phyloP scores from a whole-genome alignment of 2,329 filamentous ascomycete genomes.

The Diaporthe citriasiana region DNA sequence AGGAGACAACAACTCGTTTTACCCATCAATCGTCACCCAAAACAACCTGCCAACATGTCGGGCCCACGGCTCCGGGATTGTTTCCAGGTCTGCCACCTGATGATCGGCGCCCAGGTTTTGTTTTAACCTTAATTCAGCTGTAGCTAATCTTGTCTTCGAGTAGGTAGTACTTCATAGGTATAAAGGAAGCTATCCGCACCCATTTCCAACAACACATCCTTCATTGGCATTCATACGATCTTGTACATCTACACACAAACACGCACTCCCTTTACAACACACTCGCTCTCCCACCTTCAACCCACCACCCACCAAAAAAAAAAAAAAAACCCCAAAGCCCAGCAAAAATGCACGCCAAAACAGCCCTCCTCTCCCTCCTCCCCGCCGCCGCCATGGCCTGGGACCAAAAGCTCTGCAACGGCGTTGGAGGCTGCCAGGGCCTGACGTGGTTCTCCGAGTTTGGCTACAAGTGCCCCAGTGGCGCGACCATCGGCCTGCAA shows the following conservation, averaged over 20 bases:
- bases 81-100: constrained; percentile 21
- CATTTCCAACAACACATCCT: neutral
- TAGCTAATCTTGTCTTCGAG: neutral
- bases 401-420: constrained; percentile 1
- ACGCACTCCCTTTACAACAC: neutral
- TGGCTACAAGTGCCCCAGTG: constrained; percentile 8
- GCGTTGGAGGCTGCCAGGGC: constrained; percentile 20
- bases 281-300: neutral
- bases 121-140: constrained; percentile 30
- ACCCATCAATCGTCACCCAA: neutral
- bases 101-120: constrained; percentile 21
- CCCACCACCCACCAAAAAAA: neutral
- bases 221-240: neutral
- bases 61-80: constrained; percentile 9
- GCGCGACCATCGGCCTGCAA: neutral
- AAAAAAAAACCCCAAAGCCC: neutral
- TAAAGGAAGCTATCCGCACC: constrained; percentile 2
- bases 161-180: neutral
- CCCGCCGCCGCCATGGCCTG: constrained; percentile 7
- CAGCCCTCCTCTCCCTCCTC: constrained; percentile 18
- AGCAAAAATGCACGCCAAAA: constrained; percentile 6
- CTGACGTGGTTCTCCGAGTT: constrained; percentile 14
- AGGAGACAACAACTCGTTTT: no score
- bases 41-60: neutral
- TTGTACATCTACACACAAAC: neutral